Evolutionary conservation across 1,284 basidiomycete genomes (phyloP).

Genomic region (Irpex rosettiformis): DNA sequence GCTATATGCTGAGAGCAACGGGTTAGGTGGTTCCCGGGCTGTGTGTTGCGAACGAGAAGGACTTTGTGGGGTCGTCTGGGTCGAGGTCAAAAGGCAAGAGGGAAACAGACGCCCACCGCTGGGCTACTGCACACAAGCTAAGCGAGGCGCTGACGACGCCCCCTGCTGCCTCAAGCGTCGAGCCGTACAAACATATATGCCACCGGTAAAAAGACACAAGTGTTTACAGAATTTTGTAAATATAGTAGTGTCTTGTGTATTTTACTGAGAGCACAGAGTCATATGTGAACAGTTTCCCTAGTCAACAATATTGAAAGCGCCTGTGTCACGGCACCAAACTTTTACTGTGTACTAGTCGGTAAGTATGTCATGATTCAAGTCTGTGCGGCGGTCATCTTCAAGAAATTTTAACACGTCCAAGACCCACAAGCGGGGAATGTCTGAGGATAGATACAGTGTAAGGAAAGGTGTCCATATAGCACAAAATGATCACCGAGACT

Average conservation of each 20-base stretch:
- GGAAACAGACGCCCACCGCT: background rate
- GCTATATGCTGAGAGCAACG: background rate
- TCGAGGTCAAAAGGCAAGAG: conserved; percentile 4
- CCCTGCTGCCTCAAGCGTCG: too few relatives aligned
- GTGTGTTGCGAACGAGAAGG: background rate
- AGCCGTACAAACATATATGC: too few relatives aligned
- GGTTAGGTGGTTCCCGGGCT: background rate
- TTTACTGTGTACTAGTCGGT: too few relatives aligned
- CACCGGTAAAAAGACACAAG: too few relatives aligned
- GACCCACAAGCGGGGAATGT: conserved; percentile 18
- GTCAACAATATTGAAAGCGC: too few relatives aligned
- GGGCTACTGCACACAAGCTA: background rate
- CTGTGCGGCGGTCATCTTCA: too few relatives aligned
- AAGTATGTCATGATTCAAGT: too few relatives aligned
- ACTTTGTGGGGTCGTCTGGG: conserved; percentile 1
- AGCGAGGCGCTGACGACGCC: background rate
- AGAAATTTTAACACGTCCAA: conserved; percentile 15
- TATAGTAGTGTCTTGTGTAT: too few relatives aligned
- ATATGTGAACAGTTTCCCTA: too few relatives aligned
- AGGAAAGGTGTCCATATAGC: background rate
- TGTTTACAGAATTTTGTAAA: too few relatives aligned
- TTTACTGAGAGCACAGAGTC: too few relatives aligned
- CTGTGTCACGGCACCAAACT: too few relatives aligned
- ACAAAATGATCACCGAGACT: background rate
- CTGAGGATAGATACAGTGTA: background rate